Conservation (phyloP, 2,329 filamentous ascomycete species). For the Fusarium sp. region DNA sequence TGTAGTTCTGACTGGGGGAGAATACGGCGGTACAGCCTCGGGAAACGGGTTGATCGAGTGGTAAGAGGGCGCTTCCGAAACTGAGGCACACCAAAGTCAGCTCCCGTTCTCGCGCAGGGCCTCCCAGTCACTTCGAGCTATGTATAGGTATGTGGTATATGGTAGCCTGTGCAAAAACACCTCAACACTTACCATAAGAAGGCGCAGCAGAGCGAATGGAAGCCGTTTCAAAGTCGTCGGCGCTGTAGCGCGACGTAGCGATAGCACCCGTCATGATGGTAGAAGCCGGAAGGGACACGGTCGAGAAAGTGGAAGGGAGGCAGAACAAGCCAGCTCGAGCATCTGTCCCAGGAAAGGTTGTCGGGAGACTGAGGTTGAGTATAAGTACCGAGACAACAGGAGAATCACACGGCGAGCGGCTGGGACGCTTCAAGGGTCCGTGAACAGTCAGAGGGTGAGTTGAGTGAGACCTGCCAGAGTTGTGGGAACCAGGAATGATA, state of each 20-base stretch:
- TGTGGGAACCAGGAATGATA: constrained; percentile 34
- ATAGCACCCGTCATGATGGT: constrained; percentile 49
- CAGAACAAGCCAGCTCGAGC: constrained; percentile 37
- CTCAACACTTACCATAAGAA: constrained; percentile 68
- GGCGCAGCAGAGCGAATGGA: constrained; percentile 76
- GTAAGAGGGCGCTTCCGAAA: constrained; percentile 75
- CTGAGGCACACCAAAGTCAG: constrained; percentile 50
- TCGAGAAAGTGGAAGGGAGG: constrained; percentile 35
- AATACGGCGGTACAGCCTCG: constrained; percentile 64
- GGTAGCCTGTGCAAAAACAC: constrained; percentile 3
- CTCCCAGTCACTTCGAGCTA: constrained; percentile 10
- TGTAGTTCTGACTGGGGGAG: constrained; percentile 49
- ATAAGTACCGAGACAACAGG: constrained; percentile 17
- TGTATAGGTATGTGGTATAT: constrained; percentile 12
- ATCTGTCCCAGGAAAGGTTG: constrained; percentile 35
- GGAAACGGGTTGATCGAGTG: constrained; percentile 64
- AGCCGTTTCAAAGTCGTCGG: constrained; percentile 73
- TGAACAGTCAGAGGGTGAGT: constrained; percentile 31
- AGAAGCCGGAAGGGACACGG: constrained; percentile 23
- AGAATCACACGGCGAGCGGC: constrained; percentile 32
- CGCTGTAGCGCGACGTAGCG: constrained; percentile 50
- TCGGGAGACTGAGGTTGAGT: constrained; percentile 30
- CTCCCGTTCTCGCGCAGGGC: constrained; percentile 29
- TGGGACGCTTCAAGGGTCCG: constrained; percentile 24
- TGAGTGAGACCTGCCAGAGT: constrained; percentile 30